A percentile compares a stretch with the other conserved stretches of the same genome.
Evolutionary conservation across 179 eudicot genomes (phyloP).

Genomic region (Beta macrorhiza): DNA sequence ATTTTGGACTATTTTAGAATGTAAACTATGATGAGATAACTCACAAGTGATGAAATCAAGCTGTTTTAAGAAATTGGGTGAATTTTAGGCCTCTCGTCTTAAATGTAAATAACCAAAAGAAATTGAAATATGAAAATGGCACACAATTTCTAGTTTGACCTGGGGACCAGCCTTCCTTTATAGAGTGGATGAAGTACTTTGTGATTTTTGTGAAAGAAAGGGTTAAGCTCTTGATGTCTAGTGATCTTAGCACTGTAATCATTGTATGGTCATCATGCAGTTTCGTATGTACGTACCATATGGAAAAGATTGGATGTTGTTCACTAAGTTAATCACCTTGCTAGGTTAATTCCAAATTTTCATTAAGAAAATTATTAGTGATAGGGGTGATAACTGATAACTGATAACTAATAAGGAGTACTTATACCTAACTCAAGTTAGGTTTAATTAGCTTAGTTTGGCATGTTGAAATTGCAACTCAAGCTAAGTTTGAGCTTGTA

Average conservation of each 20-base stretch:
- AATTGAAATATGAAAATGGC: too few species aligned
- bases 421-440: not conserved
- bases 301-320: too few species aligned
- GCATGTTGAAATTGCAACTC: not conserved
- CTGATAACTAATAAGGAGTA: too few species aligned
- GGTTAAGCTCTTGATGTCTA: not conserved
- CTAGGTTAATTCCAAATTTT: too few species aligned
- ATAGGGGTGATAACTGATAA: not conserved
- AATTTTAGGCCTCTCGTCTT: not conserved
- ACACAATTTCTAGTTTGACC: too few species aligned
- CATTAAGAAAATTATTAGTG: too few species aligned
- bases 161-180: not conserved
- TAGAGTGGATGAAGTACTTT: not conserved
- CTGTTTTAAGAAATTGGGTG: too few species aligned
- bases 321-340: too few species aligned
- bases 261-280: not conserved
- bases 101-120: too few species aligned
- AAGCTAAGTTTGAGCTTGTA: not conserved
- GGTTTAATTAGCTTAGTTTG: not conserved
- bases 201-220: not conserved
- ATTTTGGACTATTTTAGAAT: not conserved
- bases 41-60: too few species aligned
- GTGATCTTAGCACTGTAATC: not conserved
- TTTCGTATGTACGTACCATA: not conserved
- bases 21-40: not conserved